A percentile compares a stretch with the other conserved stretches of the same genome.
phyloP scores from a whole-genome alignment of 2,329 filamentous ascomycete genomes.

The Sclerotinia subarctica region DNA sequence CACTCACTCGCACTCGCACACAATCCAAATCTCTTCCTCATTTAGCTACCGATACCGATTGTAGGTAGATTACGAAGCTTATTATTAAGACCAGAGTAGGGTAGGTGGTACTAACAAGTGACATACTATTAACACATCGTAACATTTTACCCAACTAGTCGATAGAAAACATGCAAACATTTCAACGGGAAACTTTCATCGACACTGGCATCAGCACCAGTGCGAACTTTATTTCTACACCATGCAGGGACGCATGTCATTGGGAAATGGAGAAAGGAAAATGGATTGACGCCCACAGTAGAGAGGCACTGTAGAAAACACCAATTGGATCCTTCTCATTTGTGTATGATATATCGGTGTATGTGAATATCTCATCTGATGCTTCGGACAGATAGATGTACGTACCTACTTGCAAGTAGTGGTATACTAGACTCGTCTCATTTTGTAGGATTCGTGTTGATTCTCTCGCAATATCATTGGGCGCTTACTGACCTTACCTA shows the following conservation, averaged over 20 bases:
- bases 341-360: no score
- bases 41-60: constrained; percentile 1
- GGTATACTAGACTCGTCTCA: neutral
- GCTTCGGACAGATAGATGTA: no score
- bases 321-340: no score
- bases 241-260: constrained; percentile 9
- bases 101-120: no score
- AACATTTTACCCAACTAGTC: neutral
- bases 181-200: neutral
- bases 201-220: neutral
- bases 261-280: neutral
- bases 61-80: constrained; percentile 1
- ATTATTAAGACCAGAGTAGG: neutral
- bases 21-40: neutral
- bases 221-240: neutral
- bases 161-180: neutral
- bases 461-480: neutral
- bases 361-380: no score
- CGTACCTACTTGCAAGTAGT: no score
- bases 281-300: neutral
- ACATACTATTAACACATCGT: neutral
- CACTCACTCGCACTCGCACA: no score
- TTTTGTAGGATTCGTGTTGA: neutral
- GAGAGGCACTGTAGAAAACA: no score
- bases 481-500: neutral